Evolutionary conservation across 208 protist species (phyloP), one percentile per base, ranked within the genome.

Genomic region (Vickermania ingenoplastis): DNA sequence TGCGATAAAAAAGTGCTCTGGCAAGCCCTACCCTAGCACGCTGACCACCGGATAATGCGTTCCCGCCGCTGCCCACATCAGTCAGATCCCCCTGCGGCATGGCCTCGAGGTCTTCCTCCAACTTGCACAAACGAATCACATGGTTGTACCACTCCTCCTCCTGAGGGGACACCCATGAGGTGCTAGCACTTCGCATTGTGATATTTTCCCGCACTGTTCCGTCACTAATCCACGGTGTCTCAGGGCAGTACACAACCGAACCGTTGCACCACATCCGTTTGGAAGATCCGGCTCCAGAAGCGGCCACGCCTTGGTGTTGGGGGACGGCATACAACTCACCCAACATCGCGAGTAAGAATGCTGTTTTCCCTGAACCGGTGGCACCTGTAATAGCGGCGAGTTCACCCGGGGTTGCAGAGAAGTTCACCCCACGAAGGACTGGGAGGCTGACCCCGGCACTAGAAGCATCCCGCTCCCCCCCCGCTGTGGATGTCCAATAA

Each of bases 201-300:
- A 99, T 96, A 71, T 98, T 98, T 31, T 96, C 92, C n/a, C 89
- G 80, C 5, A 98, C 58, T 24, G 92, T 96, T 24, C 75, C 84
- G 59, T 86, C 85, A 25, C 88, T 69, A 53, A 99, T 77, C 88
- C 89, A 98, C 27, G 95, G 81, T 51, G 83, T 73, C 72, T 97
- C 91, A 1, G 86, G 55, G 50, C 82, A 90, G 71, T 94, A 97
- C 21, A 68, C 83, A 27, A 91, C 63, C 45, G 67, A 67, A 11
- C 87, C 85, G n/a, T 68, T 66, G 14, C 81, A 65, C 41, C 70
- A 53, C 50, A 13, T 13, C 50, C 7, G 5, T 54, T 17, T 5
- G 21, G n/a, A 25, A 13, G 50, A 54, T 7, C 17, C 7, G 36
- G 36, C 7, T 17, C 11, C 7, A 26, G 23, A 25, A 28, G 50